phyloP scores from a whole-genome alignment of 1,284 basidiomycete genomes.

The Trametes polyzona region DNA sequence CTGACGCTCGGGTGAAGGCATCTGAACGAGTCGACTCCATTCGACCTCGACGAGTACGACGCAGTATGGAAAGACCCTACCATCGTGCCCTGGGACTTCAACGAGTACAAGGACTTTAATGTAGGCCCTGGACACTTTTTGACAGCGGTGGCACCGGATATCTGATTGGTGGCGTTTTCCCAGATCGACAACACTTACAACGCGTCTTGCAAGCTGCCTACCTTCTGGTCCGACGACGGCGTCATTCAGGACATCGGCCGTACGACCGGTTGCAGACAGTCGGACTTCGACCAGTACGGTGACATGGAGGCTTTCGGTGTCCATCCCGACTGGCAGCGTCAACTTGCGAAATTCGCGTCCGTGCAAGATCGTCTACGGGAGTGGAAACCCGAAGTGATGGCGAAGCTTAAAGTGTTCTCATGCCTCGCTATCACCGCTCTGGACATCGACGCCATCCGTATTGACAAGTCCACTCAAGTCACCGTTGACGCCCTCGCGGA shows the following conservation, averaged over 20 bases:
- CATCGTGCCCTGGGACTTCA: constrained; percentile 84
- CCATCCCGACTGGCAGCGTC: constrained; percentile 91
- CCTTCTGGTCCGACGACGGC: constrained; percentile 80
- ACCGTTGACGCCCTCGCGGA: constrained; percentile 78
- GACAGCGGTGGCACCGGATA: constrained; percentile 5
- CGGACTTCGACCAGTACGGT: constrained; percentile 92
- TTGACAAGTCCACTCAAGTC: constrained; percentile 92
- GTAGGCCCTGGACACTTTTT: constrained; percentile 40
- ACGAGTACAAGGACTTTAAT: constrained; percentile 81
- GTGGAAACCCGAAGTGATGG: constrained; percentile 80
- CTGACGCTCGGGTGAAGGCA: constrained; percentile 48
- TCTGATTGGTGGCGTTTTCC: constrained; percentile 4
- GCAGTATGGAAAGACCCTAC: constrained; percentile 77
- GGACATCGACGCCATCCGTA: constrained; percentile 90
- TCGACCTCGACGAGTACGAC: constrained; percentile 74
- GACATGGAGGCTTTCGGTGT: constrained; percentile 97
- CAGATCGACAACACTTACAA: constrained; percentile 73
- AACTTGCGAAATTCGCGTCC: constrained; percentile 91
- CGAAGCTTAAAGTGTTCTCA: constrained; percentile 75
- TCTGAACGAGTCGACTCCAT: constrained; percentile 81
- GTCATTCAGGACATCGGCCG: constrained; percentile 55
- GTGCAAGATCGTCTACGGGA: constrained; percentile 93
- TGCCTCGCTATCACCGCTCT: constrained; percentile 86
- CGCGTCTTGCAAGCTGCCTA: constrained; percentile 72
- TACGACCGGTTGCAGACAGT: constrained; percentile 71